Evolutionary conservation across 208 protist species (phyloP).

Genomic region (Leishmania lainsoni): DNA sequence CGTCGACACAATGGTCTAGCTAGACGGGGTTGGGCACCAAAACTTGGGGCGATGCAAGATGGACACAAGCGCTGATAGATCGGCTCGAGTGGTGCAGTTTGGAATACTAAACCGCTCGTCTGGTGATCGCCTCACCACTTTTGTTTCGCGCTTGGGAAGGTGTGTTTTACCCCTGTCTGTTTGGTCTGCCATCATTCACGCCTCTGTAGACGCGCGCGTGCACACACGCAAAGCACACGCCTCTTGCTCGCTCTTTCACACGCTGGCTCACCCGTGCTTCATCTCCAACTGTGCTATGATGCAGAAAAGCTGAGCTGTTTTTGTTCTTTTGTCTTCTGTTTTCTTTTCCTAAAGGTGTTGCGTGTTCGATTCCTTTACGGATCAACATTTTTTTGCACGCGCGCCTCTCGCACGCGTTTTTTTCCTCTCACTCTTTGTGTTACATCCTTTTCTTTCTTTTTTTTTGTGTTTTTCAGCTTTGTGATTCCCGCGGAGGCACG

Average conservation of each 20-base stretch:
- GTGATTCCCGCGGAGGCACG: not conserved
- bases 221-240: not conserved
- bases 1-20: too few relatives aligned
- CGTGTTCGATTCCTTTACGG: not conserved
- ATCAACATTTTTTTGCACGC: not conserved
- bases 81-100: not conserved
- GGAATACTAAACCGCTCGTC: not conserved
- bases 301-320: not conserved
- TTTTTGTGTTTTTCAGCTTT: too few relatives aligned
- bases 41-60: not conserved
- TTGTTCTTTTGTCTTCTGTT: too few relatives aligned
- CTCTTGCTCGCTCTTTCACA: not conserved
- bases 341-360: not conserved
- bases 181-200: not conserved
- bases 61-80: not conserved
- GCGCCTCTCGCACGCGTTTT: not conserved
- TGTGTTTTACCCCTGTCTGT: not conserved
- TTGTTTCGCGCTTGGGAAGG: not conserved
- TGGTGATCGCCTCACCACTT: not conserved
- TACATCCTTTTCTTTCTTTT: not conserved
- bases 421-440: too few relatives aligned
- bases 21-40: too few relatives aligned
- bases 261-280: not conserved
- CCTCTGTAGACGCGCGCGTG: not conserved
- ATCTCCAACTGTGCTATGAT: not conserved